Evolutionary conservation across 495 filamentous ascomycete species (phyloP), one percentile per base, ranked within the genome.

Genomic region (Trichodelitschia bisporula): DNA sequence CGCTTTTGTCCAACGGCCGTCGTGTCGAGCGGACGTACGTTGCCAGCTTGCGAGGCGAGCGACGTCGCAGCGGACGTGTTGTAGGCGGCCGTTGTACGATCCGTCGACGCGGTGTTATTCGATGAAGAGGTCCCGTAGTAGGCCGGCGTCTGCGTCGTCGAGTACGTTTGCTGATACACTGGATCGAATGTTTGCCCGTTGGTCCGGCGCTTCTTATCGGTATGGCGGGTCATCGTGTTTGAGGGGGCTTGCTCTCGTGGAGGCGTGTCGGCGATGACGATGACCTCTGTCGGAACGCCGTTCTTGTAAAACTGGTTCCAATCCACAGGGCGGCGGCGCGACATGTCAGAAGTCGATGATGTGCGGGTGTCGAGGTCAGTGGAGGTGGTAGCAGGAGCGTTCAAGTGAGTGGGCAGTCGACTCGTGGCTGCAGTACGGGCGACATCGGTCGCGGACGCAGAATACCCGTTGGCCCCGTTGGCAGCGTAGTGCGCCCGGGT

Each of bases 251-350:
- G 21, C 18, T 72, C 66, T 14, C 66, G 61, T 34, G 73, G 72
- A 24, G 73, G 68, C n/a, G 75, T 70, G 53, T 92, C 84, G 42
- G 91, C 77, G 47, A 95, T 95, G 36, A 92, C 71, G 45, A 95
- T 92, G 47, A 95, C 65, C 51, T 92, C 83, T 46, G 83, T 76
- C 10, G 84, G 84, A 11, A 84, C 50, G 13, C 84, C 84, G 52
- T 92, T 89, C 47, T 76, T 77, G 51, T 91, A 95, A 46, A 90
- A 95, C 36, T 69, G 64, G 19, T 64, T 54, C 84, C 84, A 95
- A 56, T 95, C 69, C 14, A n/a, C n/a, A 35, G 77, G 72, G 36
- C 62, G 59, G 38, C 66, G 57, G n/a, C n/a, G n/a, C n/a, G n/a
- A n/a, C n/a, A 32, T 32, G 14, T 32, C 30, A 9, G 30, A 24